phyloP scores from a whole-genome alignment of 169 alveolate species.

The Plasmodium malariae region DNA sequence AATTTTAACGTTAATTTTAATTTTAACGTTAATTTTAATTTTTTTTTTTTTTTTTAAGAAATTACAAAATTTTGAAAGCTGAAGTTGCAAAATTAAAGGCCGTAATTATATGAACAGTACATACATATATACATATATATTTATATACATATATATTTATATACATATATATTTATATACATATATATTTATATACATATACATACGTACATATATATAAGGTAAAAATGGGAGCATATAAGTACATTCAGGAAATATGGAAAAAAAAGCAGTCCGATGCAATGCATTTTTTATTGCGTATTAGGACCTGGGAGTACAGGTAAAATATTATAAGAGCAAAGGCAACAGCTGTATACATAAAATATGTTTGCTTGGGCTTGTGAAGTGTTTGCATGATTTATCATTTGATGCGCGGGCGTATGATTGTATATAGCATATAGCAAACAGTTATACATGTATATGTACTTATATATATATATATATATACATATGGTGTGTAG shows the following conservation, averaged over 20 bases:
- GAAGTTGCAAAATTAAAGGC: too few relatives aligned
- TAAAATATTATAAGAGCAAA: conserved; percentile 1
- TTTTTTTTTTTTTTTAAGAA: too few relatives aligned
- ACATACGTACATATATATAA: background rate
- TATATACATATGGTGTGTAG: background rate
- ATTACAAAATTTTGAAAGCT: too few relatives aligned
- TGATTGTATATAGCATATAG: background rate
- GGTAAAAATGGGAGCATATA: conserved; percentile 96
- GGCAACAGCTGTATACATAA: background rate
- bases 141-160: background rate
- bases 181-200: background rate
- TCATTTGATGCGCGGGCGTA: background rate
- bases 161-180: background rate
- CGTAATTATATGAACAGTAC: too few relatives aligned
- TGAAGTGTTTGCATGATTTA: background rate
- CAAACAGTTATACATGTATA: background rate
- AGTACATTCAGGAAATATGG: conserved; percentile 96
- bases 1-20: too few relatives aligned
- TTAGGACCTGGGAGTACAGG: conserved; percentile 99
- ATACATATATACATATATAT: background rate
- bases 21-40: too few relatives aligned
- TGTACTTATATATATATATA: background rate
- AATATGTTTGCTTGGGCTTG: background rate
- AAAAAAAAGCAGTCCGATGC: conserved; percentile 99
- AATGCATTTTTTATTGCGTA: conserved; percentile 97